Percentiles rank a stretch among this genome's conserved stretches.
Conservation (phyloP, 2,329 filamentous ascomycete genomes). For the Sporothrix phasma region DNA sequence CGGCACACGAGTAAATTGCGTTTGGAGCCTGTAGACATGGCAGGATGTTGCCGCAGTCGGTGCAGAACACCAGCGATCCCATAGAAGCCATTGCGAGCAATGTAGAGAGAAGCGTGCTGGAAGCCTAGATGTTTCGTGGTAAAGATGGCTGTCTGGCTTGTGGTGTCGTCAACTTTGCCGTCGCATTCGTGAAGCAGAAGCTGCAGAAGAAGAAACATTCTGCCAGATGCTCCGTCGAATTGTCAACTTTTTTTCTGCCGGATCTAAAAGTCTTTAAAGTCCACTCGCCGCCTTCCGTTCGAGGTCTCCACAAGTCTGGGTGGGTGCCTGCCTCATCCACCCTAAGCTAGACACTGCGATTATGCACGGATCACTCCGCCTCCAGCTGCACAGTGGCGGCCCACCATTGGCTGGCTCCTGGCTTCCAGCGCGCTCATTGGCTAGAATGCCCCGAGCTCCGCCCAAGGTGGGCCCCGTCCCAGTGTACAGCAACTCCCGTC, state of each 20-base stretch:
- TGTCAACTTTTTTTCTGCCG: conserved; percentile 14
- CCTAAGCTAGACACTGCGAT: background rate
- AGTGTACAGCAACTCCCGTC: background rate
- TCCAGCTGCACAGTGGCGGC: background rate
- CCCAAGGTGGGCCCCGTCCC: background rate
- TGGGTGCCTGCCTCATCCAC: background rate
- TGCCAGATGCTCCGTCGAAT: background rate
- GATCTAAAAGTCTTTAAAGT: background rate
- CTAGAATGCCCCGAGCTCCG: background rate
- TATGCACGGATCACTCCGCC: background rate
- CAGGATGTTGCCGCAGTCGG: conserved; percentile 81
- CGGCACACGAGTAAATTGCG: conserved; percentile 73
- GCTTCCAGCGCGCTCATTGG: conserved; percentile 5
- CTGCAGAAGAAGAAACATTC: background rate
- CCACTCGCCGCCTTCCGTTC: conserved; percentile 2
- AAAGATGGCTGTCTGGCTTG: background rate
- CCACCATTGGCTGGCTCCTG: conserved; percentile 9
- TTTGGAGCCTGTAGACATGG: conserved; percentile 68
- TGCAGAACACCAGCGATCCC: conserved; percentile 86
- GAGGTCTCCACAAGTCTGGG: background rate
- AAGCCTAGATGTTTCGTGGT: background rate
- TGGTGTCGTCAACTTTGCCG: background rate
- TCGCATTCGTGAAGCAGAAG: background rate
- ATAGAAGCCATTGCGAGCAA: conserved; percentile 63
- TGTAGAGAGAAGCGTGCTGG: background rate